Base-by-base conservation (phyloP, 495 filamentous ascomycete genomes). In the Penicillium mononematosum region DNA sequence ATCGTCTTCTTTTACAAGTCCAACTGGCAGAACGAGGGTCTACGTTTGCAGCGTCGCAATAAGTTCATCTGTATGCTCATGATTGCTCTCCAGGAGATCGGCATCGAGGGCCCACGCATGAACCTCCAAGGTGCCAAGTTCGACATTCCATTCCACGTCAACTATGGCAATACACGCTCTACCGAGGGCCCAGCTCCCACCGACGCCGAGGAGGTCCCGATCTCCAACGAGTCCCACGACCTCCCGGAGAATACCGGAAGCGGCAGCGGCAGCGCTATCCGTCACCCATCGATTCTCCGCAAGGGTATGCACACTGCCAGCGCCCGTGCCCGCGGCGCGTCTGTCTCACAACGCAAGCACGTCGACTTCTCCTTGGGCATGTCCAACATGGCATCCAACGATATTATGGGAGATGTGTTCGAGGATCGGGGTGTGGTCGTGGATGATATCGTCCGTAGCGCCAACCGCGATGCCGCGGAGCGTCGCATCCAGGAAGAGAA, bases 1-100 rank as follows among this genome's bases (percentile, higher is more conserved):
- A 86, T 98, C 51, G 88, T 97, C 59, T 97, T 96, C 76, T 96
- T 98, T 75, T 96, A 96, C 80, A 98, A 97, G 69, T 90, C 88
- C 50, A 96, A 87, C 65, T 88, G 85, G 84, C 92, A 97, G 65
- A 97, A 97, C 72, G 94, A 98, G 66, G 80, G 93, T 44, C 79
- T 96, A 22, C 91, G 94, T 69, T 81, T 98, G 2, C 88, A 86
- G 56, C 84, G 94, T 16, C 88, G 92, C 53, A 98, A 98, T 75
- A 95, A 92, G 69, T 96, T 97, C 74, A 93, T 95, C 59, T 91
- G 88, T 59, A 92, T 94, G 59, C 71, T 98, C 62, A 96, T 97
- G 94, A 77, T 87, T 46, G 82, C 88, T 43, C 88, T 97, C 60
- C 78, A 85, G 52, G 89, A 94, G 61, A 84, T 92, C 56, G 90